These are phyloP conservation scores for Triglochin maritima DNA, from an alignment of 106 monocot species.

Conservation along the genomic window DNA sequence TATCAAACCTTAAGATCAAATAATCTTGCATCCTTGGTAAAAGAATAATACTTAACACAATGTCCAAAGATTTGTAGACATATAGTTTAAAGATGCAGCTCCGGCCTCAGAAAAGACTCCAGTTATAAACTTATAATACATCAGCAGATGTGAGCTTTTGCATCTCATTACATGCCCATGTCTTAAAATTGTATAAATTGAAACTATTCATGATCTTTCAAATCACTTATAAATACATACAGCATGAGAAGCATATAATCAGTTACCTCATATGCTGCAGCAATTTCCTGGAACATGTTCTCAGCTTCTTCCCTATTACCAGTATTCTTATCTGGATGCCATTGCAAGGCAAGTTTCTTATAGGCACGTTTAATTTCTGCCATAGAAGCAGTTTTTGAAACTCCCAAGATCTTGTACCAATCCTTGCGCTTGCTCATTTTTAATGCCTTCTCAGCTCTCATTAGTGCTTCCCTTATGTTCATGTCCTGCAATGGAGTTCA, in stretches of 20 bases:
- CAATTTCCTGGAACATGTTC: constrained; percentile 76
- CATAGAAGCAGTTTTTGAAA: constrained; percentile 73
- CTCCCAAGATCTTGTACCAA: constrained; percentile 90
- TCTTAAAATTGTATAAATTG: too few species aligned
- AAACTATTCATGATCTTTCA: too few species aligned
- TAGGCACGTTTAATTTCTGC: constrained; percentile 91
- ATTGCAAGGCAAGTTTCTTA: constrained; percentile 96
- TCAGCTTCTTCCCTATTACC: constrained; percentile 91
- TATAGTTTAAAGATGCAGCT: too few species aligned
- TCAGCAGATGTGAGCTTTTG: too few species aligned
- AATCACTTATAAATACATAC: not conserved
- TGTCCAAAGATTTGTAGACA: too few species aligned
- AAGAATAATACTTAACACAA: too few species aligned
- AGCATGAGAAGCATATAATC: not conserved
- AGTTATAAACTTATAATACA: too few species aligned
- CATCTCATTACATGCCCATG: too few species aligned
- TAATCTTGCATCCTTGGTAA: too few species aligned
- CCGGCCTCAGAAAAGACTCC: too few species aligned
- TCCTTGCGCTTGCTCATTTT: constrained; percentile 93
- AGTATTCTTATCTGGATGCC: constrained; percentile 99
- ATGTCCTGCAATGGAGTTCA: constrained; percentile 47
- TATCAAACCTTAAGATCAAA: too few species aligned
- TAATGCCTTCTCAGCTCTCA: constrained; percentile 80
- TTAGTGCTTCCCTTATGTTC: constrained; percentile 66
- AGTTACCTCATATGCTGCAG: constrained; percentile 95